Evolutionary conservation across 495 filamentous ascomycete species (phyloP), one percentile per base, ranked within the genome.

Genomic region (Daldinia caldariorum): DNA sequence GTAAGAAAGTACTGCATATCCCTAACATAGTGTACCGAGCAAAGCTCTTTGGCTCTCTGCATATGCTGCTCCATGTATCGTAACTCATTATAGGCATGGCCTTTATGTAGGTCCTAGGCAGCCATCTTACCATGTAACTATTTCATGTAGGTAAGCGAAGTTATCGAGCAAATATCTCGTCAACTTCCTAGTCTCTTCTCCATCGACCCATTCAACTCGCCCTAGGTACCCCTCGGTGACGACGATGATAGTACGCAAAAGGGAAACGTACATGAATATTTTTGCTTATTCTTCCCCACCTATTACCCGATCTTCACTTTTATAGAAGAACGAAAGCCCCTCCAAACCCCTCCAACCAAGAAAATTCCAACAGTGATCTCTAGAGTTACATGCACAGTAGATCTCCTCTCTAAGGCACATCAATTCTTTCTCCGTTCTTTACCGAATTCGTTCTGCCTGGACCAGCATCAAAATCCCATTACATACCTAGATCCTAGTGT

Each of bases 121-220:
- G 26, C 3, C 26, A 26, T 26, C 1, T 3, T n/a, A 29, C 16
- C 20, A 63, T 54, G 31, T 49, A 60, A 13, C 37, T 31, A 66
- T 29, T 6, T 10, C 20, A 58, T 51, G 16, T 39, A 55, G 39
- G 32, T 37, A 62, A 35, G 53, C 43, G 39, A 60, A 55, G 41
- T 32, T 54, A 35, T 66, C 39, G 54, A 63, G 20, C 45, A 55
- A 31, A 38, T 39, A 67, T 67, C 47, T 62, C 59, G 59, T 51
- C 59, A 43, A 35, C 29, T 59, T 64, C 63, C 53, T 58, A 71
- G 60, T 58, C 61, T 67, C 49, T 60, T 37, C 54, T 60, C 53
- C 54, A 58, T 71, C 63, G 49, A 14, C 69, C 69, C 59, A 63
- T 67, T 71, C 63, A 39, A 14, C 69, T 63, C 59, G 60, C 63